Base-by-base conservation (phyloP, 1,139 yeast species). In the Suhomyces wounanorum region DNA sequence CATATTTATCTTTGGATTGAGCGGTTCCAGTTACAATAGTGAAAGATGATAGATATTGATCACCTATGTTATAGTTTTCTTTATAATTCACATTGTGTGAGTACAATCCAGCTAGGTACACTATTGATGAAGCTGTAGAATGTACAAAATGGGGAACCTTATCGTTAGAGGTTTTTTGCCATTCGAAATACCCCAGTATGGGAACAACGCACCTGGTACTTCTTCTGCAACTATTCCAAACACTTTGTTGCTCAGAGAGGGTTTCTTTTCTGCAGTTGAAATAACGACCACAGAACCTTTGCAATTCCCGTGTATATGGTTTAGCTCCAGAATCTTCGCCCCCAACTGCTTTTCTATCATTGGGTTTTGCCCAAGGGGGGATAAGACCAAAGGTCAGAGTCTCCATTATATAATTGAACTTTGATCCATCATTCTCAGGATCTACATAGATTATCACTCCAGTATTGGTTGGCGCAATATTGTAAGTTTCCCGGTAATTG, bases 101-200 rank as follows among this genome's bases (percentile, higher is more conserved):
- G 61, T 75, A 87, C 50, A 92, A 64, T 0, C 96, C 97, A 0
- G 96, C 95, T 40, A 90, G 67, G 59, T 80, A 89, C 61, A 87
- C 67, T 40, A 90, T 60, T 8, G 80, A 72, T 0, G 71, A 65
- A 49, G 78, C 79, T 39, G 73, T 75, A 9, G 87, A 75, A 47
- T 77, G 80, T 14, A 91, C 76, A 62, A 73, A 91, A 63, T 86
- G 82, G 0, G 97, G 97, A 0, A 65, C 64, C 57, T 81, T 84
- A 17, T 71, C 72, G 1, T 61, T 62, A 16, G 60, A 52, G 21
- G 58, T 57, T 46, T 71, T 71, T 30, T 61, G 66, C 97, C 97
- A 91, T 66, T 91, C 98, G 62, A 81, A 91, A 65, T 91, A 92
- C 0, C 97, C 97, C 59, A 82, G 81, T 40, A 88, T 79, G 0